Percentiles rank a stretch among this genome's conserved stretches.
Evolutionary conservation across 2,329 filamentous ascomycete genomes (phyloP).

Genomic region (Xylogone sp.): DNA sequence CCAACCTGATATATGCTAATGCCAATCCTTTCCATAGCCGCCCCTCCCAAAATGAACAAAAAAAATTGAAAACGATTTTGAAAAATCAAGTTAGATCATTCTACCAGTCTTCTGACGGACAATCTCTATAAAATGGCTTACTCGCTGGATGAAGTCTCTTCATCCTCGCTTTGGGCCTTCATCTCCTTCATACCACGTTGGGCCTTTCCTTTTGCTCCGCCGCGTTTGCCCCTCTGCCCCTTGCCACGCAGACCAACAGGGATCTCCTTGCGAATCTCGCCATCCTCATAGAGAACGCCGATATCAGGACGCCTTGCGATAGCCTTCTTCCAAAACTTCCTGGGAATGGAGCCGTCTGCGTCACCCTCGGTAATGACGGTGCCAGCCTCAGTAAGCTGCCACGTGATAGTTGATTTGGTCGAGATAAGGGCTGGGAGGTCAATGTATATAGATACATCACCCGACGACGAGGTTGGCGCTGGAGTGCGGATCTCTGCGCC

Average conservation of each 20-base stretch:
- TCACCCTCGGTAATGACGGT: conserved; percentile 31
- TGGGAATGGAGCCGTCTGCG: conserved; percentile 24
- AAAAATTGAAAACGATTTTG: not conserved
- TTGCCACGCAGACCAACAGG: conserved; percentile 38
- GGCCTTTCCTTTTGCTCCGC: conserved; percentile 35
- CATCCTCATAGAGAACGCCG: conserved; percentile 39
- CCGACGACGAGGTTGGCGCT: conserved; percentile 24
- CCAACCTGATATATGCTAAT: not conserved
- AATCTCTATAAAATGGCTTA: conserved; percentile 12
- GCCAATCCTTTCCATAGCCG: not conserved
- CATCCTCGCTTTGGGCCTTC: conserved; percentile 24
- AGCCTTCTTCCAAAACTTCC: conserved; percentile 37
- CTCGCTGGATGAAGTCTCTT: conserved; percentile 16
- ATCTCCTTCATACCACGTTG: conserved; percentile 22
- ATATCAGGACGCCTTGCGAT: conserved; percentile 38
- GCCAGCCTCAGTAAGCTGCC: conserved; percentile 35
- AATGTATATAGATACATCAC: conserved; percentile 39
- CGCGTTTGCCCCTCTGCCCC: conserved; percentile 33
- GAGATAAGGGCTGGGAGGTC: conserved; percentile 32
- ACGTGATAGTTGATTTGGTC: conserved; percentile 29
- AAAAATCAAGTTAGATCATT: not conserved
- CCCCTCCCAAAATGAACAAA: not conserved
- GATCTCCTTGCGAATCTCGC: conserved; percentile 39
- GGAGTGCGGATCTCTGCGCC: conserved; percentile 23
- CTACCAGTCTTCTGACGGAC: not conserved